Percentiles rank a stretch among this genome's conserved stretches.
Evolutionary conservation across 371 early-diverging fungal species (phyloP).

Genomic region (Syncephalastrum sp.): DNA sequence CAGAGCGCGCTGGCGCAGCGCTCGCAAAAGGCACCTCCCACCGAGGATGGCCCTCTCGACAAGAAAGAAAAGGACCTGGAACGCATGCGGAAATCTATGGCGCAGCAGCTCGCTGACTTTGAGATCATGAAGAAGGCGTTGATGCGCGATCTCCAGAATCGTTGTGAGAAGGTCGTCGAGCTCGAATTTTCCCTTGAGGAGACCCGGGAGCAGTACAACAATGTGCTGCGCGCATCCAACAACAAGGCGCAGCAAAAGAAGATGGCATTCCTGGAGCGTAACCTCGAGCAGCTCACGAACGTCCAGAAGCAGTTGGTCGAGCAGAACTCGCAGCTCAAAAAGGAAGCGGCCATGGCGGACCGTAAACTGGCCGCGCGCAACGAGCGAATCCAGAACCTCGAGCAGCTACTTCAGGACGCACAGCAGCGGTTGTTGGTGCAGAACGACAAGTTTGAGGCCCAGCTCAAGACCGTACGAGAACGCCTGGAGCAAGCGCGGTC

Average conservation of each 20-base stretch:
- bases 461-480: slow-evolving; percentile 76
- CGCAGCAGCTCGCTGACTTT: slow-evolving; percentile 88
- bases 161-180: slow-evolving; percentile 93
- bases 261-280: slow-evolving; percentile 93
- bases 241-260: slow-evolving; percentile 87
- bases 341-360: slow-evolving; percentile 84
- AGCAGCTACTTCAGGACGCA: slow-evolving; percentile 76
- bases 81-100: slow-evolving; percentile 84
- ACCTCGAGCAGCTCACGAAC: slow-evolving; percentile 91
- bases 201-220: slow-evolving; percentile 85
- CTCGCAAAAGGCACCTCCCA: neutral
- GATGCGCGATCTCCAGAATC: slow-evolving; percentile 93
- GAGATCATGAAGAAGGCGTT: slow-evolving; percentile 94
- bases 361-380: slow-evolving; percentile 87
- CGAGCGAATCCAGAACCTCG: slow-evolving; percentile 90
- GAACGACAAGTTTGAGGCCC: slow-evolving; percentile 85
- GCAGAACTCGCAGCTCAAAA: slow-evolving; percentile 91
- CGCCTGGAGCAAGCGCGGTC: slow-evolving; percentile 74
- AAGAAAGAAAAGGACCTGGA: slow-evolving; percentile 83
- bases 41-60: slow-evolving; percentile 25
- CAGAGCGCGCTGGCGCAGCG: slow-evolving; percentile 26
- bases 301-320: slow-evolving; percentile 94
- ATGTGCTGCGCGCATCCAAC: slow-evolving; percentile 75
- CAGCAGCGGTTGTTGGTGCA: slow-evolving; percentile 71
- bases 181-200: slow-evolving; percentile 93